Evolutionary conservation across 148 eudicot genomes (phyloP).

Genomic region (Rhododendron ferrugineum): DNA sequence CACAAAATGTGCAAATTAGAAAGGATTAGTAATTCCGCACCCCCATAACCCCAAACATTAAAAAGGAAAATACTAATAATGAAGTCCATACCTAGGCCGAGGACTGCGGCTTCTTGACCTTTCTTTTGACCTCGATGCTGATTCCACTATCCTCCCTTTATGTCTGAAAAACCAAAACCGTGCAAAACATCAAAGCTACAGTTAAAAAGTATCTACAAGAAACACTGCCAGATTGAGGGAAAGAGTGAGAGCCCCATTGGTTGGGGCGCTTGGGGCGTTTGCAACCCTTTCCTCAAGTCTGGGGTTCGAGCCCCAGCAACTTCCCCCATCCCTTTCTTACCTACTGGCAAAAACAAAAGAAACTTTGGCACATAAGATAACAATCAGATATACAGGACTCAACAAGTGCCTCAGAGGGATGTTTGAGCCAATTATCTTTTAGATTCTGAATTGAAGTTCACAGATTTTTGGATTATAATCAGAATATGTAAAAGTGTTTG

Average conservation of each 20-base stretch:
- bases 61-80: background rate
- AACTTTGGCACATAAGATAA: background rate
- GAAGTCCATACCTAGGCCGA: constrained; percentile 48
- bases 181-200: constrained; percentile 1
- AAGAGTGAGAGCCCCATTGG: background rate
- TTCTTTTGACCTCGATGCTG: constrained; percentile 28
- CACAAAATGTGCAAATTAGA: background rate
- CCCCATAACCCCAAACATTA: background rate
- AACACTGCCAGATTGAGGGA: background rate
- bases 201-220: background rate
- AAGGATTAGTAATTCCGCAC: background rate
- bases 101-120: constrained; percentile 74
- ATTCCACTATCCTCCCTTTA: constrained; percentile 43
- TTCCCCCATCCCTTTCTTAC: background rate
- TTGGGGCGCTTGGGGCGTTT: background rate
- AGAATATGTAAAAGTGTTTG: background rate
- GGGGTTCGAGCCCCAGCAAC: background rate
- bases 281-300: background rate
- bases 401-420: background rate
- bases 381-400: background rate
- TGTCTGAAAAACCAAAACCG: constrained; percentile 40
- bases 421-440: background rate
- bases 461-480: background rate
- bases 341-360: background rate
- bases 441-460: background rate